Evolutionary conservation across 2,329 filamentous ascomycete genomes (phyloP).

Genomic region (Aspergillus costaricaensis): DNA sequence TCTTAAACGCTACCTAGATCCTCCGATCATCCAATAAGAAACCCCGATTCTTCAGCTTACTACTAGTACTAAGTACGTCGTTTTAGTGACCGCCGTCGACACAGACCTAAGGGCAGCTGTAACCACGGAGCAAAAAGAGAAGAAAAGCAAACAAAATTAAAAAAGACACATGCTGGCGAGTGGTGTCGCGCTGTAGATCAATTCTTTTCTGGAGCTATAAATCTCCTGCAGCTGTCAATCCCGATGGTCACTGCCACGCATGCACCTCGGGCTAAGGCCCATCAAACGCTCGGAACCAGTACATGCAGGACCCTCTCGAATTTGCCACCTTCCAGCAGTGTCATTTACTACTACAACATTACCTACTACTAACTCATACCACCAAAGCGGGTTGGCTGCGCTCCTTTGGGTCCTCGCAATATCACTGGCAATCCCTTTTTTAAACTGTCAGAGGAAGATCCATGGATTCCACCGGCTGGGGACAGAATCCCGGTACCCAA

Average conservation of each 20-base stretch:
- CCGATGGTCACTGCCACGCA: constrained; percentile 8
- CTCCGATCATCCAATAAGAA: background rate
- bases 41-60: background rate
- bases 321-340: background rate
- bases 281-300: constrained; percentile 4
- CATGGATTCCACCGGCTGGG: constrained; percentile 7
- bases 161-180: background rate
- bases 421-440: background rate
- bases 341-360: background rate
- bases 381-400: background rate
- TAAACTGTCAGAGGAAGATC: constrained; percentile 6
- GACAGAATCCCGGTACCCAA: constrained; percentile 10
- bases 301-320: background rate
- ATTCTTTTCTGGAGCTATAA: background rate
- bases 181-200: background rate
- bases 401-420: background rate
- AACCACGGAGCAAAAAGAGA: background rate
- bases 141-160: too few relatives aligned
- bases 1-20: background rate
- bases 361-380: too few relatives aligned
- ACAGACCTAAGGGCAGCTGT: background rate
- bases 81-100: background rate
- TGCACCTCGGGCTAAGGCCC: constrained; percentile 4
- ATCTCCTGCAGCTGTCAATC: constrained; percentile 7
- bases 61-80: background rate